Base-by-base conservation (phyloP, 108 stramenopile species). In the Pseudonitzschia multiseries region DNA sequence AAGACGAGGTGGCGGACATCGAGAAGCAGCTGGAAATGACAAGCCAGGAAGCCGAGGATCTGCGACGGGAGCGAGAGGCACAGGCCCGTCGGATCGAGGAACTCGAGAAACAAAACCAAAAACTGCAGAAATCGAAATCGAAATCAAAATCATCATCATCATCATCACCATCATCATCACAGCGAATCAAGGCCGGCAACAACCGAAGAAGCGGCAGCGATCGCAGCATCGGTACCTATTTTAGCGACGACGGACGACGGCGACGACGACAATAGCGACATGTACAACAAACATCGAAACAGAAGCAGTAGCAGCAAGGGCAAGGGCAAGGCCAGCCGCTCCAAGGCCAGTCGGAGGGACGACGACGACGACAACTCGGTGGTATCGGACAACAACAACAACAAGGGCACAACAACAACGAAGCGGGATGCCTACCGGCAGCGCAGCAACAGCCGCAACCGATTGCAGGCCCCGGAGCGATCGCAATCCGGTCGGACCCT, bases 311-410 rank as follows among this genome's bases (percentile, higher is more conserved):
- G 1, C 54, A 56, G 4, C 24, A 56, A 56, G 22, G 2, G 22
- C 12, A 56, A 56, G 46, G 46, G 46, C 14, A 22, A 51, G 50
- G 50, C 20, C 54, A 56, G 54, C 54, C 54, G 54, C 2, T 56
- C 54, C 24, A 56, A 56, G 54, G 54, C 54, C 54, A 56, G 54
- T 20, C 13, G 13, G 54, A 26, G 24, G 26, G 54, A 56, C n/a
- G 13, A 56, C 24, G 22, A 2, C 12, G 24, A 24, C 0, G 54
- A 24, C 24, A 56, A 56, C 24, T 9, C 36, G 4, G 36, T 6
- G 36, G 2, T 6, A 6, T 36, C 36, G 36, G 4, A 36, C n/a
- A n/a, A n/a, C n/a, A n/a, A n/a, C n/a, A n/a, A n/a, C n/a, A n/a
- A n/a, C n/a, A n/a, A n/a, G n/a, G n/a, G n/a, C n/a, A n/a, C n/a